Percentiles rank a stretch among this genome's conserved stretches.
These are phyloP conservation scores for Trichophyton benhamiae DNA, from an alignment of 2,329 filamentous ascomycete species.

Conservation along the genomic window DNA sequence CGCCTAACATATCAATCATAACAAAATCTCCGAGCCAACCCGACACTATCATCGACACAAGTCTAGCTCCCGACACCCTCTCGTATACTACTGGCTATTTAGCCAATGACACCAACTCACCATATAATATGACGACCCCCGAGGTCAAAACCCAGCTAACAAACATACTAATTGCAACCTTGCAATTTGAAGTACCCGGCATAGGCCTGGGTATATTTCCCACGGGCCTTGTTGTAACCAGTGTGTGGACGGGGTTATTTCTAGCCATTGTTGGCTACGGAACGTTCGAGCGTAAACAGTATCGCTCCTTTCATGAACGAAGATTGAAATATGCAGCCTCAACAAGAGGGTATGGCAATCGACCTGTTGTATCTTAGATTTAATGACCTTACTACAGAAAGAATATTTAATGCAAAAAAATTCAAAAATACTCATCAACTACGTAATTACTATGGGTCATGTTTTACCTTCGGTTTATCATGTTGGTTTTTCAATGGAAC, in stretches of 20 bases:
- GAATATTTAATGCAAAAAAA: neutral
- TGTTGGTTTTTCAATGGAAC: too few relatives aligned
- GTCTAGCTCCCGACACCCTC: constrained; percentile 24
- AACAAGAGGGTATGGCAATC: neutral
- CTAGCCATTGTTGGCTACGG: constrained; percentile 23
- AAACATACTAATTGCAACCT: constrained; percentile 17
- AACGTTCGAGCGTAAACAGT: constrained; percentile 23
- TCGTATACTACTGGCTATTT: constrained; percentile 27
- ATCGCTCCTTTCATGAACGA: constrained; percentile 23
- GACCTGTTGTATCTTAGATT: neutral
- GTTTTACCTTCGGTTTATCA: too few relatives aligned
- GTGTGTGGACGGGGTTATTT: constrained; percentile 23
- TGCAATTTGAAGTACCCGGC: constrained; percentile 24
- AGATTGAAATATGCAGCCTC: constrained; percentile 13
- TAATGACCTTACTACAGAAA: neutral
- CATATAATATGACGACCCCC: constrained; percentile 18
- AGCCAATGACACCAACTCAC: constrained; percentile 13
- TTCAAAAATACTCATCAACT: neutral
- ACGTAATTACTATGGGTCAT: too few relatives aligned
- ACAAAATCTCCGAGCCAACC: constrained; percentile 14
- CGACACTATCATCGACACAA: constrained; percentile 15
- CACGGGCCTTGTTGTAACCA: constrained; percentile 23
- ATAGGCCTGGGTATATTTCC: constrained; percentile 22
- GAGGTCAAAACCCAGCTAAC: constrained; percentile 15
- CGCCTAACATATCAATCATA: constrained; percentile 25